These are phyloP conservation scores for Poa annua DNA, from an alignment of 176 grass and related monocot species.

Conservation along the genomic window DNA sequence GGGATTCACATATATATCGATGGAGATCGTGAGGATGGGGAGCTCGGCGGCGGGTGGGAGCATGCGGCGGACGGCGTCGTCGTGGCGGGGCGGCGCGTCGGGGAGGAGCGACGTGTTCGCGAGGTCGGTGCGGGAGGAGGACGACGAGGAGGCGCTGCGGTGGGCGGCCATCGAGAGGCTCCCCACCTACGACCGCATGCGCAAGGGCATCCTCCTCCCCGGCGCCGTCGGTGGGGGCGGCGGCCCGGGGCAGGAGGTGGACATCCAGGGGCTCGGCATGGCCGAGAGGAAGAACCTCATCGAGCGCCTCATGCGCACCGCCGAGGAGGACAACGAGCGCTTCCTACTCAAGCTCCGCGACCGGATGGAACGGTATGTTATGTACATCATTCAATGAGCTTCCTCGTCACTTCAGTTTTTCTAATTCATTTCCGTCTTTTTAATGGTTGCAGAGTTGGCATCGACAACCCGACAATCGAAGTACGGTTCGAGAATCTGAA, in stretches of 20 bases:
- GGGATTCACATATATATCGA: background rate
- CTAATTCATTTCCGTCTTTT: background rate
- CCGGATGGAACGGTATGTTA: slow-evolving; percentile 83
- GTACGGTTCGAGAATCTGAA: slow-evolving; percentile 81
- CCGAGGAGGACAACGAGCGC: slow-evolving; percentile 93
- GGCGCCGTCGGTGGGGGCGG: slow-evolving; percentile 4
- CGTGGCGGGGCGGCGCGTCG: slow-evolving; percentile 60
- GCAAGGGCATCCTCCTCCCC: slow-evolving; percentile 64
- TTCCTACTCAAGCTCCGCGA: slow-evolving; percentile 90
- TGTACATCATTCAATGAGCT: background rate
- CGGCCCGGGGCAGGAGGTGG: slow-evolving; percentile 46
- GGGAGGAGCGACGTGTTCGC: slow-evolving; percentile 58
- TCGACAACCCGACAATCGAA: slow-evolving; percentile 90
- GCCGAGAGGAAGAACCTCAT: slow-evolving; percentile 76
- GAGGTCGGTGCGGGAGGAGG: slow-evolving; percentile 70
- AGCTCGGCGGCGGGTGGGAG: slow-evolving; percentile 43
- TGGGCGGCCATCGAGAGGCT: slow-evolving; percentile 98
- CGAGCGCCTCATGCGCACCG: slow-evolving; percentile 74
- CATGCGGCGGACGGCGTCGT: slow-evolving; percentile 57
- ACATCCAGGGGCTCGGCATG: slow-evolving; percentile 67
- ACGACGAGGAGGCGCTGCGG: slow-evolving; percentile 90
- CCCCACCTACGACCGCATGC: slow-evolving; percentile 87
- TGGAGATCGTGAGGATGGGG: slow-evolving; percentile 45
- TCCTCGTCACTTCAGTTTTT: background rate
- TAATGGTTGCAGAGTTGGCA: slow-evolving; percentile 64